Evolutionary conservation across 2,329 filamentous ascomycete genomes (phyloP).

Genomic region (Stagonosporopsis tanaceti): DNA sequence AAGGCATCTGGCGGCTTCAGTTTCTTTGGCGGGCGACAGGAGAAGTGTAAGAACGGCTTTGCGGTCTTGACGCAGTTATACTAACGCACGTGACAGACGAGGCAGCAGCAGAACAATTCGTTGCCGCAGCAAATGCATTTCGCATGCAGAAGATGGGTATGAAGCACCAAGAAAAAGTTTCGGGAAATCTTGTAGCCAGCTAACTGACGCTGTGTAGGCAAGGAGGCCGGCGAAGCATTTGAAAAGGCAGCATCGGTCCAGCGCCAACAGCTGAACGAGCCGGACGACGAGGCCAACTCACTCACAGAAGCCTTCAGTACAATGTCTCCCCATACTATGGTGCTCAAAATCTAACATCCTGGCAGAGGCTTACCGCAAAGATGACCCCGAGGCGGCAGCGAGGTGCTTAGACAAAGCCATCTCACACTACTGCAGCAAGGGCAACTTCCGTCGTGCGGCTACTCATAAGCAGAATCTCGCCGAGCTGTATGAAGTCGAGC

Average conservation of each 20-base stretch:
- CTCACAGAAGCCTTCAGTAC: constrained; percentile 84
- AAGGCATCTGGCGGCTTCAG: constrained; percentile 83
- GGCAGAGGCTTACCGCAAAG: constrained; percentile 81
- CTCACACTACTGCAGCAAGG: constrained; percentile 84
- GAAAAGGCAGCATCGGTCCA: constrained; percentile 85
- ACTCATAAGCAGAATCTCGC: constrained; percentile 89
- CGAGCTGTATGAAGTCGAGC: constrained; percentile 83
- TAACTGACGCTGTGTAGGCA: constrained; percentile 62
- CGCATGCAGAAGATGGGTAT: constrained; percentile 84
- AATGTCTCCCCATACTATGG: background rate
- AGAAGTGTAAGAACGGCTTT: constrained; percentile 68
- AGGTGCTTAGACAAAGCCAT: constrained; percentile 82
- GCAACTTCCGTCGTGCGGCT: constrained; percentile 90
- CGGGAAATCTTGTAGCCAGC: too few species aligned
- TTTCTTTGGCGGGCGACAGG: constrained; percentile 84
- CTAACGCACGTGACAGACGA: constrained; percentile 61
- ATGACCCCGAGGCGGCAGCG: constrained; percentile 82
- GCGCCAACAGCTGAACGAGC: constrained; percentile 82
- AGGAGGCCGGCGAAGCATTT: constrained; percentile 86
- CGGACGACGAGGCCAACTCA: constrained; percentile 89
- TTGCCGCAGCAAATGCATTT: constrained; percentile 90
- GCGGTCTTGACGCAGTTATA: background rate
- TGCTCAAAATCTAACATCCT: constrained; percentile 17
- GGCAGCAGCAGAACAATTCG: constrained; percentile 85
- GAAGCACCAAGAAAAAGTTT: constrained; percentile 23